Base-by-base conservation (phyloP, 768 basidiomycete genomes). In the Clathrus columnatus region DNA sequence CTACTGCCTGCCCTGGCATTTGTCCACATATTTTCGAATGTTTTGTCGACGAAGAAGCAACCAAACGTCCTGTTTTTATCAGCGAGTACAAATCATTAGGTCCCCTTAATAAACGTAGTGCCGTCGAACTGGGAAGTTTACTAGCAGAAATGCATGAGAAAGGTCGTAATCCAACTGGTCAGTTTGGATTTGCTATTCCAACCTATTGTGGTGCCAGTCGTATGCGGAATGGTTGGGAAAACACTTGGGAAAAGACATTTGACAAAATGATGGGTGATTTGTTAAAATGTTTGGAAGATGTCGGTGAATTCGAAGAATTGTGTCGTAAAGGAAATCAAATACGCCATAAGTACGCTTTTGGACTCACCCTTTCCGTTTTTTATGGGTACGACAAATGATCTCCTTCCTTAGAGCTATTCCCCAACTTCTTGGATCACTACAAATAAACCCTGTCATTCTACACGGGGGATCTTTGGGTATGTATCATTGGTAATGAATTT, bases 381-480 rank as follows among this genome's bases (percentile, higher is more conserved):
- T 28, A 26, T 24, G 11, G 1, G 10, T 26, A 52, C 21, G 2
- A 29, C 24, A 24, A 45, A n/a, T 7, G 14, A 26, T 23, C 53
- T 44, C 43, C 26, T 41, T 42, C 17, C 28, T 44, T 63, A 90
- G 87, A 48, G 83, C 84, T n/a, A 82, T 90, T 62, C 86, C 88
- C 1, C 77, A 76, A 61, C 71, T 91, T 23, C 75, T 91, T 42
- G 75, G 76, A 16, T 68, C 74, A 1, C 68, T 90, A 51, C 65
- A 67, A 10, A 74, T 87, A 27, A 67, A 79, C 42, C 88, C 88
- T 1, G 85, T 83, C 1, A 74, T 89, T 20, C 65, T 89, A 8
- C 88, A 91, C 59, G 88, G 88, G n/a, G 1, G 88, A 90, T 64
- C 73, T 90, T 30, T 91, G 88, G 87, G 87, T 85, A 66, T 52